Base-by-base conservation (phyloP, 2,329 filamentous ascomycete genomes). In the Emergomyces pasteurianus region DNA sequence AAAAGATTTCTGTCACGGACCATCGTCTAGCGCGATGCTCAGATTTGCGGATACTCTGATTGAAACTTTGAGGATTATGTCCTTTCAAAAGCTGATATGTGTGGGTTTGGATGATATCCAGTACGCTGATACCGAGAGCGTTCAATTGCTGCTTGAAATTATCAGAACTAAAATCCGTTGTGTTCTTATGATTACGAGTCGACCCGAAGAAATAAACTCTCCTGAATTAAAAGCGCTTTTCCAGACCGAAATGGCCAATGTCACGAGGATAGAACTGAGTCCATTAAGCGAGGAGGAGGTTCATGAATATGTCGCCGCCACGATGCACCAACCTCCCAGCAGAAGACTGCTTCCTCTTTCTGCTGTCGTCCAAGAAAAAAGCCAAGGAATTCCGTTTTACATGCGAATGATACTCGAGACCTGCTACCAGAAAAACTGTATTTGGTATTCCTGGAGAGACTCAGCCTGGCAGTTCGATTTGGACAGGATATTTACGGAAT, bases 101-200 rank as follows among this genome's bases (percentile, higher is more conserved):
- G 86, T 96, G 67, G 91, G 86, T 67, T 76, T 96, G 34, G 92
- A 96, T 69, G 92, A 96, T 72, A 77, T 96, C 38, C 91, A 96
- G 67, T 94, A 90, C 72, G 90, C 91, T 7, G 92, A 96, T 70
- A 84, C 88, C 31, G 92, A 96, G 72, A 94, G 88, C 16, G 76
- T 94, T 55, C 90, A 95, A 61, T 78, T 96, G 58, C 86, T 96
- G 46, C 83, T 86, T 18, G 87, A 91, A 67, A 90, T 96, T 58
- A 84, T 95, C 60, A 80, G 81, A 58, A 85, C 87, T 1, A 87
- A 87, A 65, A 83, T 96, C 63, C 90, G 88, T 23, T 87, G 96
- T 76, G 85, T 92, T 23, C 79, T 95, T 36, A 85, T 95, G 59
- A 77, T 96, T 58, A 94, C 91, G 0, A 87, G 86, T 66, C 83